Evolutionary conservation across 495 filamentous ascomycete species (phyloP).

Genomic region (Penicillium longicatenatum): DNA sequence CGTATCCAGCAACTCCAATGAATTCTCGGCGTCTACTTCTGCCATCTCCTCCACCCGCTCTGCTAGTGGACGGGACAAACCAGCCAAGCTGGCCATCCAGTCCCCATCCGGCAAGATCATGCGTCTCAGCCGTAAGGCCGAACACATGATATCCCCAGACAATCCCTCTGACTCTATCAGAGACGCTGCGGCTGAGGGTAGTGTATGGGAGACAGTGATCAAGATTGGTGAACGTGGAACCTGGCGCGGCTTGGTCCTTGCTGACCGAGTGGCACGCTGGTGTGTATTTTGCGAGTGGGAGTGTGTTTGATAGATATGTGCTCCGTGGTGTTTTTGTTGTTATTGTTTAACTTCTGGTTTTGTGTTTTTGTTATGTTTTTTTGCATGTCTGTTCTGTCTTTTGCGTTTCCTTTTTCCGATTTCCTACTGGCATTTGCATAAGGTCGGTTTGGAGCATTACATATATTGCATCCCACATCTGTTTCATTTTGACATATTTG

Average conservation of each 20-base stretch:
- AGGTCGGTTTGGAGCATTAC: constrained; percentile 28
- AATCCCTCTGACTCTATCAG: constrained; percentile 42
- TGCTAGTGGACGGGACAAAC: constrained; percentile 64
- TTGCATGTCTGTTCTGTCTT: constrained; percentile 11
- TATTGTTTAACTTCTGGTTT: too few species aligned
- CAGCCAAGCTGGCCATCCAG: constrained; percentile 94
- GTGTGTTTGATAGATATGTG: constrained; percentile 47
- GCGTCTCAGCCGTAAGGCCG: constrained; percentile 83
- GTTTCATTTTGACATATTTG: constrained; percentile 4
- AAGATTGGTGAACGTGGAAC: constrained; percentile 90
- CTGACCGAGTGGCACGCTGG: constrained; percentile 94
- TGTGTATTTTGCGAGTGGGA: constrained; percentile 99
- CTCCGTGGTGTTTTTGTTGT: not conserved
- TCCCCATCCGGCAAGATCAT: constrained; percentile 95
- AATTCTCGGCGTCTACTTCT: constrained; percentile 50
- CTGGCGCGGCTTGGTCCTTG: constrained; percentile 92
- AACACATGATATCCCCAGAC: constrained; percentile 57
- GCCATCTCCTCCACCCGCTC: constrained; percentile 58
- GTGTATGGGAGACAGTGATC: constrained; percentile 96
- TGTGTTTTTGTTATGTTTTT: constrained; percentile 17
- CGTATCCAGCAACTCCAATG: constrained; percentile 43
- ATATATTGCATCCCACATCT: constrained; percentile 28
- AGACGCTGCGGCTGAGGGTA: constrained; percentile 69
- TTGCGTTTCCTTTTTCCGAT: constrained; percentile 13
- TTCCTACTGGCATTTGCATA: constrained; percentile 33